phyloP scores from a whole-genome alignment of 2,329 filamentous ascomycete genomes.

The Fusarium sacchari region DNA sequence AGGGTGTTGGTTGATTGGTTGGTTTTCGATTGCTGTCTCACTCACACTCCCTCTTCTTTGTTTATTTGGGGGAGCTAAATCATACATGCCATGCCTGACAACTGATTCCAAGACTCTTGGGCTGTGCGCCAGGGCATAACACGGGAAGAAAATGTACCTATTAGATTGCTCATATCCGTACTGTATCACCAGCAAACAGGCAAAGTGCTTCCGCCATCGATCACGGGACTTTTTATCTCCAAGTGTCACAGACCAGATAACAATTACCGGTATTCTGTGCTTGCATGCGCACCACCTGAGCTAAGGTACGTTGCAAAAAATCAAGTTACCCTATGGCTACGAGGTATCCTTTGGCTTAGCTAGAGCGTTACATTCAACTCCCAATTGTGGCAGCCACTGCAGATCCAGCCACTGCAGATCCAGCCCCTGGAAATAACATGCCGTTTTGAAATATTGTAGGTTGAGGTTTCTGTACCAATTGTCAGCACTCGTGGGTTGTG shows the following conservation, averaged over 20 bases:
- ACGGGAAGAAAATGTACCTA: not conserved
- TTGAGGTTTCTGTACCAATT: not conserved
- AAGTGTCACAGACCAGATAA: not conserved
- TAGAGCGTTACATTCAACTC: not conserved
- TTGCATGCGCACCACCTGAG: not conserved
- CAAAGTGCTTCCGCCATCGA: constrained; percentile 16
- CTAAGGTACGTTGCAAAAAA: not conserved
- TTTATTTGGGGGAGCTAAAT: constrained; percentile 1
- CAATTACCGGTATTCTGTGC: not conserved
- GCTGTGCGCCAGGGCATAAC: not conserved
- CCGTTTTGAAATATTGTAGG: not conserved
- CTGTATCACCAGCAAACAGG: constrained; percentile 13
- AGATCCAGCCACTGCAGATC: not conserved
- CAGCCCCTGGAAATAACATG: constrained; percentile 5
- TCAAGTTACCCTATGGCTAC: constrained; percentile 15
- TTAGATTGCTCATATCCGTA: not conserved
- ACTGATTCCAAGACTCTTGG: not conserved
- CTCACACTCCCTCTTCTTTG: constrained; percentile 8
- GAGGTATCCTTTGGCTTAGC: not conserved
- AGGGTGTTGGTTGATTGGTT: not conserved
- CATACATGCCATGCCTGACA: constrained; percentile 11
- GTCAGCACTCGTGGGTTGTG: constrained; percentile 1
- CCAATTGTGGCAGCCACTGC: not conserved
- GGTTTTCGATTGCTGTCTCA: constrained; percentile 6
- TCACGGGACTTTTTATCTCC: constrained; percentile 15